These are phyloP conservation scores for Warburgia ugandensis DNA, from an alignment of 164 flowering plant species.

Conservation along the genomic window DNA sequence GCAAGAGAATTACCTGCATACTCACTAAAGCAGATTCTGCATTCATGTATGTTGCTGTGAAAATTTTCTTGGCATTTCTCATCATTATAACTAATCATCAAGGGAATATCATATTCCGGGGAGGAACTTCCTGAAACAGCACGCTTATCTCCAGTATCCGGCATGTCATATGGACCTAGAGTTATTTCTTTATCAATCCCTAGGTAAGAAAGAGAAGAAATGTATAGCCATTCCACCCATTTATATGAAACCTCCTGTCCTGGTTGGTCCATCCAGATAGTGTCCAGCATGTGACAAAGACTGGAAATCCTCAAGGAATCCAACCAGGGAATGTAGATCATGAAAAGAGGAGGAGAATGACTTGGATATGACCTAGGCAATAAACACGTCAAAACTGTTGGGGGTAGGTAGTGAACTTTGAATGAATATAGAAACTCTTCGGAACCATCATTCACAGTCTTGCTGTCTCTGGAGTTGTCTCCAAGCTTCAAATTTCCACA, in stretches of 20 bases:
- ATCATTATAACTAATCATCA: slow-evolving; percentile 56
- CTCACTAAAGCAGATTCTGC: slow-evolving; percentile 75
- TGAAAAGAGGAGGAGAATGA: slow-evolving; percentile 58
- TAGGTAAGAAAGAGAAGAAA: slow-evolving; percentile 56
- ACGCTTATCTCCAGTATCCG: slow-evolving; percentile 44
- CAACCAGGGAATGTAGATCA: slow-evolving; percentile 70
- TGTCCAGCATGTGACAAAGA: slow-evolving; percentile 67
- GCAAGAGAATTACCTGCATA: slow-evolving; percentile 46
- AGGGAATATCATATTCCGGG: slow-evolving; percentile 59
- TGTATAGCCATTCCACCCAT: slow-evolving; percentile 82
- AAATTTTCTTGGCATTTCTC: slow-evolving; percentile 54
- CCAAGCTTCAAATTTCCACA: slow-evolving; percentile 13
- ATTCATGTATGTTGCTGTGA: slow-evolving; percentile 48
- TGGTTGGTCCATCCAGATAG: slow-evolving; percentile 55
- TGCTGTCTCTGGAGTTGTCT: slow-evolving; percentile 7
- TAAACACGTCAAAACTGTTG: slow-evolving; percentile 65
- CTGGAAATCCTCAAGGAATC: slow-evolving; percentile 39
- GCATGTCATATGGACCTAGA: slow-evolving; percentile 51
- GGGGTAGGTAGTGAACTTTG: slow-evolving; percentile 67
- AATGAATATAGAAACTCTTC: slow-evolving; percentile 55
- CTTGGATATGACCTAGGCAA: slow-evolving; percentile 85
- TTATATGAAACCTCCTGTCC: slow-evolving; percentile 62
- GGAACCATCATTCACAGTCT: slow-evolving; percentile 10
- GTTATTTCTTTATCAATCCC: slow-evolving; percentile 45
- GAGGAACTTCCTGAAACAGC: slow-evolving; percentile 60